Evolutionary conservation across 2,329 filamentous ascomycete species (phyloP), one percentile per base, ranked within the genome.

Genomic region (Volutella citrinella): DNA sequence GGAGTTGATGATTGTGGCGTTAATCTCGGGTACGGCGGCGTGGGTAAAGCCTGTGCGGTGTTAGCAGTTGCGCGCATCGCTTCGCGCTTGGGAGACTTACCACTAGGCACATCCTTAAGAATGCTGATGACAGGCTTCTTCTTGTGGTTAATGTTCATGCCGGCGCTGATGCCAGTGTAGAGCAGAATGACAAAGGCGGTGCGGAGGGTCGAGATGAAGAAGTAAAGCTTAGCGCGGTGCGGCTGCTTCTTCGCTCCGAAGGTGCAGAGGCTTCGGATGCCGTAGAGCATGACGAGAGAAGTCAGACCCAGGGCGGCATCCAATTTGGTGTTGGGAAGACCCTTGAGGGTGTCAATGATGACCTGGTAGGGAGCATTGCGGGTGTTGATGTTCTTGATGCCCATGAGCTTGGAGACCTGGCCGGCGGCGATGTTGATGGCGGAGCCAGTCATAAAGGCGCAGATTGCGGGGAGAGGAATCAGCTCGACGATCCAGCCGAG

Each of bases 141-240:
- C 34, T 59, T 69, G 45, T 70, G 70, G 44, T 82, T 60, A 19
- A 82, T 63, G 57, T 88, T 88, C 46, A 76, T 76, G 8, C 84
- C 74, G 44, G 77, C 87, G 60, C 84, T 86, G 57, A 91, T 84
- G 49, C 85, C 67, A 7, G 84, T 87, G 63, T 90, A 91, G 4
- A 93, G 71, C 27, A 91, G 64, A 42, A 93, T 88, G 47, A 90
- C 82, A 54, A 93, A 89, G 3, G 79, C 84, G 5, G 85, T 87
- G 22, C 87, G 80, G 23, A 93, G 71, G 0, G 87, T 91, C 13
- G 80, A 84, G 32, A 82, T 60, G 66, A 91, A 90, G 64, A 91
- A 91, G 70, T 78, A 89, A 2, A 77, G 51, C 71, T 87, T 88
- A 38, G 78, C 73, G 32, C 72, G 72, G 4, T 71, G 64, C 4